These are phyloP conservation scores for Microbotryum intermedium DNA, from an alignment of 1,284 basidiomycete genomes.

Conservation along the genomic window DNA sequence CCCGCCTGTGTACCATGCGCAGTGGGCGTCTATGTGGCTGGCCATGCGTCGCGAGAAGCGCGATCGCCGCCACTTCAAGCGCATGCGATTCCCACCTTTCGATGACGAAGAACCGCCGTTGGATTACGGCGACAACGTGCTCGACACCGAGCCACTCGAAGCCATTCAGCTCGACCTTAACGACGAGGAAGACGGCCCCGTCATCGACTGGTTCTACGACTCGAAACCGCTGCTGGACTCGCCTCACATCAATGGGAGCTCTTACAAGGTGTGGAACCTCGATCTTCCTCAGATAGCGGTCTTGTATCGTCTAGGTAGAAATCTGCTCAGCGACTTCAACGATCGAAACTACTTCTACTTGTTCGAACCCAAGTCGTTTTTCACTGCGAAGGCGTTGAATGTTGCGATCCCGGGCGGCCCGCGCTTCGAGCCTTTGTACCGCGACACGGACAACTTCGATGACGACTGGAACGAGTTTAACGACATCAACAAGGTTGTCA, in stretches of 20 bases:
- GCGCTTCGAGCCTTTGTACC: slow-evolving; percentile 74
- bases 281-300: slow-evolving; percentile 92
- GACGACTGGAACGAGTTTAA: slow-evolving; percentile 99
- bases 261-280: slow-evolving; percentile 88
- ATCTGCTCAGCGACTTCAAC: slow-evolving; percentile 74
- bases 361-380: slow-evolving; percentile 97
- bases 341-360: slow-evolving; percentile 64
- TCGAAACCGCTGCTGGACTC: slow-evolving; percentile 88
- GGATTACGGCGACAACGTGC: slow-evolving; percentile 96
- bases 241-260: slow-evolving; percentile 68
- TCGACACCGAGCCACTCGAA: slow-evolving; percentile 96
- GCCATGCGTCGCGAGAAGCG: slow-evolving; percentile 99
- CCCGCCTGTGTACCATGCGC: slow-evolving; percentile 96
- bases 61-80: slow-evolving; percentile 97
- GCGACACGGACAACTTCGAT: slow-evolving; percentile 94
- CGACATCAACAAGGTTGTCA: slow-evolving; percentile 99
- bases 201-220: slow-evolving; percentile 99
- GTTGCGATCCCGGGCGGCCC: slow-evolving; percentile 98
- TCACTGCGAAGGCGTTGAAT: slow-evolving; percentile 90
- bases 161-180: slow-evolving; percentile 97
- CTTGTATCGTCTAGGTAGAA: slow-evolving; percentile 88
- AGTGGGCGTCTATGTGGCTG: slow-evolving; percentile 99
- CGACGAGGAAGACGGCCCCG: slow-evolving; percentile 84
- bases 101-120: slow-evolving; percentile 98
- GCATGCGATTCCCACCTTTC: slow-evolving; percentile 99